Percentiles rank a stretch among this genome's conserved stretches.
phyloP scores from a whole-genome alignment of 2,329 filamentous ascomycete species.

The Pestalotiopsis sp. region DNA sequence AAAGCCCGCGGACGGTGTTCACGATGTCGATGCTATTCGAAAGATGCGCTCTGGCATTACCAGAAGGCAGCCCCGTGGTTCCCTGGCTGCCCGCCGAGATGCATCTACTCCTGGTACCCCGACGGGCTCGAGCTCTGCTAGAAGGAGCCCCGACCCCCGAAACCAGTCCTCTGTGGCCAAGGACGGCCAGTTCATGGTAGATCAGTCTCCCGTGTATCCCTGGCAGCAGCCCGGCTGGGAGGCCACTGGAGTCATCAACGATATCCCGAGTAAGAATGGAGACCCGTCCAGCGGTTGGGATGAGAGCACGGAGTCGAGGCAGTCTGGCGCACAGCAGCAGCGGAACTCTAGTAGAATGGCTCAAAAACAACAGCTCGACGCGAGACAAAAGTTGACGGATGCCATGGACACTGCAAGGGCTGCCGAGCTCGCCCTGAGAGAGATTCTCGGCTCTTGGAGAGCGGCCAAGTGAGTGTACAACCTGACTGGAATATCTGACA shows the following conservation, averaged over 20 bases:
- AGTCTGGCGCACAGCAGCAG: slow-evolving; percentile 26
- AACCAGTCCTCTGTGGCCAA: slow-evolving; percentile 39
- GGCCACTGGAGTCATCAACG: slow-evolving; percentile 76
- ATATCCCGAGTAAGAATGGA: slow-evolving; percentile 59
- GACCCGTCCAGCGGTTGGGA: slow-evolving; percentile 38
- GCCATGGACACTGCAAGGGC: slow-evolving; percentile 80
- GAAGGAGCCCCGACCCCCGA: slow-evolving; percentile 6
- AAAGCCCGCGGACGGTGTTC: slow-evolving; percentile 81
- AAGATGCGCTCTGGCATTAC: slow-evolving; percentile 86
- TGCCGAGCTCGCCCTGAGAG: slow-evolving; percentile 81
- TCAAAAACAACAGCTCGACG: slow-evolving; percentile 65
- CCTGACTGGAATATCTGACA: slow-evolving; percentile 29
- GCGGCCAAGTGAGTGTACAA: slow-evolving; percentile 73
- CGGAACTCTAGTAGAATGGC: slow-evolving; percentile 50
- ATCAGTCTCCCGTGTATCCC: slow-evolving; percentile 53
- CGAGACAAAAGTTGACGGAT: slow-evolving; percentile 65
- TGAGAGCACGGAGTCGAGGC: slow-evolving; percentile 16
- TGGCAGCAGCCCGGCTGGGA: slow-evolving; percentile 69
- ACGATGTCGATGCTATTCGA: slow-evolving; percentile 87
- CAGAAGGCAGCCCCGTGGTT: slow-evolving; percentile 75
- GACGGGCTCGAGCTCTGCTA: slow-evolving; percentile 30
- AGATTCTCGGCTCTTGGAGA: slow-evolving; percentile 78
- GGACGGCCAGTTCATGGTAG: slow-evolving; percentile 44
- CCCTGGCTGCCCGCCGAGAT: slow-evolving; percentile 59
- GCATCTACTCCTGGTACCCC: slow-evolving; percentile 63